These are phyloP conservation scores for Sedum album DNA, from an alignment of 164 flowering plant species.

Conservation along the genomic window DNA sequence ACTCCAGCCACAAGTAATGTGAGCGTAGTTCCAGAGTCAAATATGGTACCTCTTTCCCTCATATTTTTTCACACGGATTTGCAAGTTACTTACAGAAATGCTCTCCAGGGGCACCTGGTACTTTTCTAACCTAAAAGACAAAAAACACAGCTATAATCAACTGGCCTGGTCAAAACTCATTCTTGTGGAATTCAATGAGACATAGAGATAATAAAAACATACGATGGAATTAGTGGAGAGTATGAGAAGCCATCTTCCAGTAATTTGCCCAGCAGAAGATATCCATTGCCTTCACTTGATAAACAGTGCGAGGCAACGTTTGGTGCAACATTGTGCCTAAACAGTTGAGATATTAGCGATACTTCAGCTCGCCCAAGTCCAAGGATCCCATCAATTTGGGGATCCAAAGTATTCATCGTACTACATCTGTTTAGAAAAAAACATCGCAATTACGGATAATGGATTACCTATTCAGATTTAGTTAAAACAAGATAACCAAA, in stretches of 20 bases:
- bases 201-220: neutral
- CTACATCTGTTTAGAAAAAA: slow-evolving; percentile 1
- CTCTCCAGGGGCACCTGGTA: neutral
- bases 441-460: too few relatives aligned
- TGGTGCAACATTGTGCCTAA: neutral
- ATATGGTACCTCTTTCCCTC: neutral
- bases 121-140: neutral
- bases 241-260: neutral
- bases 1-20: neutral
- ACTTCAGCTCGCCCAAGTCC: neutral
- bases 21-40: neutral
- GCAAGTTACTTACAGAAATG: neutral
- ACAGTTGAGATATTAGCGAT: neutral
- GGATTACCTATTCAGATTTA: too few relatives aligned
- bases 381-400: neutral
- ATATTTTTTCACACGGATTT: neutral
- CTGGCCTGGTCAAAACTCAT: neutral
- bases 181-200: neutral
- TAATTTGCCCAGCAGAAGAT: neutral
- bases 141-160: neutral
- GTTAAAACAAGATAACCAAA: too few relatives aligned
- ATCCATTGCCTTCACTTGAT: neutral
- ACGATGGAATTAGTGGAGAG: neutral
- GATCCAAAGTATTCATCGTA: neutral
- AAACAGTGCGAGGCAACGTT: neutral